These are phyloP conservation scores for Harringtonia lauricola DNA, from an alignment of 2,329 filamentous ascomycete genomes.

Conservation along the genomic window DNA sequence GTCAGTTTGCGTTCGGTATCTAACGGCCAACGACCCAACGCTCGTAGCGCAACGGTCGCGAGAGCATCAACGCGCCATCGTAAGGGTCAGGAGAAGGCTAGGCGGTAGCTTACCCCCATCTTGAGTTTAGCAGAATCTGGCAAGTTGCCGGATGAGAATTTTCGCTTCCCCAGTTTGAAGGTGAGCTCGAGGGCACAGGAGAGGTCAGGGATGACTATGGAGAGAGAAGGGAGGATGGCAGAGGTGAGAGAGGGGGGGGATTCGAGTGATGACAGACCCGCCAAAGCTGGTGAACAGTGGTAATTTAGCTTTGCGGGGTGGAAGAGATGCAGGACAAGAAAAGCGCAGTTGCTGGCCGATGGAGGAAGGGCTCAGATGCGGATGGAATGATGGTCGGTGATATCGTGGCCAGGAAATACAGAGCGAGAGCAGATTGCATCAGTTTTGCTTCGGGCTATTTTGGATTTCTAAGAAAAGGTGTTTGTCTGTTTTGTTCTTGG, in stretches of 20 bases:
- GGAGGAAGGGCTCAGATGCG: background rate
- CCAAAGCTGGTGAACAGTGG: background rate
- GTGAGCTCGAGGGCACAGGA: background rate
- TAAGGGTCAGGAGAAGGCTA: too few relatives aligned
- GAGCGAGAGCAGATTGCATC: background rate
- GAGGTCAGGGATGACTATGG: conserved; percentile 6
- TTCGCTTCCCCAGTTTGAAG: conserved; percentile 55
- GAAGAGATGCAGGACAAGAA: background rate
- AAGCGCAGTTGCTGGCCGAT: background rate
- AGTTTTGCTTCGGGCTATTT: background rate
- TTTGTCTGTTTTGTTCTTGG: background rate
- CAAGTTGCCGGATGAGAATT: conserved; percentile 50
- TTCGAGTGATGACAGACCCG: background rate
- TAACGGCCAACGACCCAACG: too few relatives aligned
- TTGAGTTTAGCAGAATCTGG: conserved; percentile 45
- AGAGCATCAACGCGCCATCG: too few relatives aligned
- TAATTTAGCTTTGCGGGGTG: conserved; percentile 7
- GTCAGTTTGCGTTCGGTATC: conserved; percentile 2
- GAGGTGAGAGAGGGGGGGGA: background rate
- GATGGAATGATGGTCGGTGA: too few relatives aligned
- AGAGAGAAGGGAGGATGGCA: background rate
- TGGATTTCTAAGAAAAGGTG: conserved; percentile 1
- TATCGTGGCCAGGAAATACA: background rate
- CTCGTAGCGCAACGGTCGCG: background rate
- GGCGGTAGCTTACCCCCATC: conserved; percentile 51